A percentile compares a stretch with the other conserved stretches of the same genome.
Conservation (phyloP, 805 yeast genomes). For the Tetrapisispora fleetii region DNA sequence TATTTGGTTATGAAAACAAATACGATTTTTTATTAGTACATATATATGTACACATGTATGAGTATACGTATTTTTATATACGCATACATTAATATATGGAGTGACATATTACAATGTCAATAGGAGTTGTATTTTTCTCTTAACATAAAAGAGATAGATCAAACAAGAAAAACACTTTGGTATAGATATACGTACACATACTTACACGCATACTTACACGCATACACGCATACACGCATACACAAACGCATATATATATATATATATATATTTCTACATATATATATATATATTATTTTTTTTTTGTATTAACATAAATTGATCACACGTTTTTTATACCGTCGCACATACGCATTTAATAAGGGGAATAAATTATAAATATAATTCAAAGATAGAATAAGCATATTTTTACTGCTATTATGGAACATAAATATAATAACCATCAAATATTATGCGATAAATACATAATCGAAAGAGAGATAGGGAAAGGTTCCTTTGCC, state of each 20-base stretch:
- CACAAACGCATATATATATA: not conserved
- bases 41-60: not conserved
- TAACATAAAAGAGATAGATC: not conserved
- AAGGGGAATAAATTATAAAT: too few relatives aligned
- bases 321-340: not conserved
- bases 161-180: not conserved
- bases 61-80: too few relatives aligned
- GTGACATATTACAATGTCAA: not conserved
- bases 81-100: not conserved
- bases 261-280: too few relatives aligned
- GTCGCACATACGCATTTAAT: not conserved
- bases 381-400: not conserved
- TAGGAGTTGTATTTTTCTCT: not conserved
- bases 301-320: too few relatives aligned
- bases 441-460: constrained; percentile 13
- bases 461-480: constrained; percentile 40
- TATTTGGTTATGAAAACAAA: too few relatives aligned
- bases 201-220: not conserved
- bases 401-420: not conserved
- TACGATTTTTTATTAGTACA: not conserved
- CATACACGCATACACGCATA: not conserved
- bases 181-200: not conserved
- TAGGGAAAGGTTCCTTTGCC: constrained; percentile 95
- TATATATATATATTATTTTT: too few relatives aligned
- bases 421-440: not conserved